Conservation (phyloP, 768 basidiomycete species). For the Lentinula lateritia region DNA sequence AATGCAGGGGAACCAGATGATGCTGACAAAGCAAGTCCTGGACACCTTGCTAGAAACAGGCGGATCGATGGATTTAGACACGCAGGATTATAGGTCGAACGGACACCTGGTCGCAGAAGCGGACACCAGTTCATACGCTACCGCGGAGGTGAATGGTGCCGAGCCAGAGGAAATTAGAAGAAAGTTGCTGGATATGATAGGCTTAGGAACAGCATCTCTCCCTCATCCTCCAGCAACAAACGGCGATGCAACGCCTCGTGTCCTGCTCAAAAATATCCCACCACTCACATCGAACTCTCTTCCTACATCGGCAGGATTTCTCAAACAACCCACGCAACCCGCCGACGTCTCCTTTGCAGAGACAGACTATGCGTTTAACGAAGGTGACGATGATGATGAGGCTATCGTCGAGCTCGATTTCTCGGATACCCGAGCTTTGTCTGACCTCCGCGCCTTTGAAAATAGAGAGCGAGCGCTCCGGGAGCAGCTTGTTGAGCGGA, state of each 20-base stretch:
- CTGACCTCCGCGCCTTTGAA: conserved; percentile 2
- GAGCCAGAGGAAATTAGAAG: neutral
- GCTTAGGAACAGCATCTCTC: neutral
- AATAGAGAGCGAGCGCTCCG: neutral
- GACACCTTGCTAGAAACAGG: neutral
- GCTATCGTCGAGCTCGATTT: conserved; percentile 4
- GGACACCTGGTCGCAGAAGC: neutral
- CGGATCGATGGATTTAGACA: neutral
- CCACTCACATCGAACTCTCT: neutral
- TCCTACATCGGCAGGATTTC: neutral
- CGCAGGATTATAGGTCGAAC: neutral
- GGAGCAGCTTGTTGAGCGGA: neutral
- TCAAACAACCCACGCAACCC: neutral
- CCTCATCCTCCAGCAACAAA: neutral
- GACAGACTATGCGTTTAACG: neutral
- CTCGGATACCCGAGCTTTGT: conserved; percentile 2
- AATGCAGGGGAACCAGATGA: neutral
- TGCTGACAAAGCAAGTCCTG: neutral
- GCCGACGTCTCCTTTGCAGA: neutral
- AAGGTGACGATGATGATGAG: neutral
- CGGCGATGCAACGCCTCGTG: neutral
- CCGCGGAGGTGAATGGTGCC: neutral
- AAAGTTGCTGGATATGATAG: neutral
- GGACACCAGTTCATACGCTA: no score
- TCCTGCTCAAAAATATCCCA: neutral